Conservation (phyloP, 2,329 filamentous ascomycete species). For the Cytospora chrysosperma region DNA sequence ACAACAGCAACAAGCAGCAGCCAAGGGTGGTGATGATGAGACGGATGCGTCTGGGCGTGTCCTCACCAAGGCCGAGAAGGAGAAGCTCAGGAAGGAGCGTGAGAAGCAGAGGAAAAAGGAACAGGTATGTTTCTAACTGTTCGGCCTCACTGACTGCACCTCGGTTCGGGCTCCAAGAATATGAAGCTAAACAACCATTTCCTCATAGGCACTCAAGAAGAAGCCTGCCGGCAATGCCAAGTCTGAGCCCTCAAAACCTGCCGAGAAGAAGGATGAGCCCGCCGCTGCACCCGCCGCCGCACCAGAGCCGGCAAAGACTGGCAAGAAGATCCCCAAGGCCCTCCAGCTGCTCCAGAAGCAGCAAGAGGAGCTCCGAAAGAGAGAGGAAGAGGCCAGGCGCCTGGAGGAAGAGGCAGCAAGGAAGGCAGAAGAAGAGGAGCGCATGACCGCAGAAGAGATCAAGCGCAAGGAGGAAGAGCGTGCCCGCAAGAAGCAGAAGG, state of each 20-base stretch:
- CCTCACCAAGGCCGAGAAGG: conserved; percentile 97
- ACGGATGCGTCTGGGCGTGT: conserved; percentile 63
- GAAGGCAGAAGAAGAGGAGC: conserved; percentile 63
- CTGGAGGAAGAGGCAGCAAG: conserved; percentile 64
- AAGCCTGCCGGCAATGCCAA: conserved; percentile 52
- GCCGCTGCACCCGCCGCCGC: conserved; percentile 34
- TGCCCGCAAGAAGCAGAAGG: conserved; percentile 77
- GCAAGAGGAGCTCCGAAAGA: conserved; percentile 71
- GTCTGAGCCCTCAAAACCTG: conserved; percentile 55
- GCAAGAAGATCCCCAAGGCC: conserved; percentile 81
- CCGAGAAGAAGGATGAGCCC: conserved; percentile 46
- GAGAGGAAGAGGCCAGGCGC: conserved; percentile 62
- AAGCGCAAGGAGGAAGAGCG: conserved; percentile 71
- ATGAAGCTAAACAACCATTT: conserved; percentile 9
- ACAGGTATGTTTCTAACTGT: conserved; percentile 60
- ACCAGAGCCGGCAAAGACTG: conserved; percentile 42
- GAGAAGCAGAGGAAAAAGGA: conserved; percentile 99
- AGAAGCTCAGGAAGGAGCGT: conserved; percentile 95
- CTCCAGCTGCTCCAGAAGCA: conserved; percentile 75
- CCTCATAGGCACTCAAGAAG: conserved; percentile 75
- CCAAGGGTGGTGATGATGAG: conserved; percentile 48
- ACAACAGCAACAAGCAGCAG: conserved; percentile 43
- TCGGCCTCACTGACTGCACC: background rate
- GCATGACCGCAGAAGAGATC: conserved; percentile 63
- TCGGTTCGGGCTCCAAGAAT: background rate